A percentile compares a stretch with the other conserved stretches of the same genome.
These are phyloP conservation scores for Brassica nigra DNA, from an alignment of 345 rosid species.

Conservation along the genomic window DNA sequence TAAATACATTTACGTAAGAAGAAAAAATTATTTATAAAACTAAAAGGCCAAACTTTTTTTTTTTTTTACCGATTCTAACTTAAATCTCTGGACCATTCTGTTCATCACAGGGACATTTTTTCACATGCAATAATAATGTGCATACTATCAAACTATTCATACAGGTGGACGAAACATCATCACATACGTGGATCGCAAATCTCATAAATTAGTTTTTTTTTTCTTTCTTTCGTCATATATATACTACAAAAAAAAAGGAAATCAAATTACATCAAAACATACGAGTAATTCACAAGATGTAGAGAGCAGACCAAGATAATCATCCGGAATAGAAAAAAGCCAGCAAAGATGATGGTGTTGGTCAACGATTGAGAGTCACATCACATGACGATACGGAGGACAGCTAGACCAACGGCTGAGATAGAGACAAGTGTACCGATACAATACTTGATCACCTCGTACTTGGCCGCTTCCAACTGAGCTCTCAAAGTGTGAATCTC, in stretches of 20 bases:
- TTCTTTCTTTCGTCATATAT: neutral
- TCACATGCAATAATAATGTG: too few relatives aligned
- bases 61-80: too few relatives aligned
- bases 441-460: conserved; percentile 87
- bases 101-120: too few relatives aligned
- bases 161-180: too few relatives aligned
- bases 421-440: conserved; percentile 87
- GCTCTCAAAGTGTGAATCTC: conserved; percentile 88
- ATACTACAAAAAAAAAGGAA: neutral
- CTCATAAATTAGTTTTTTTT: neutral
- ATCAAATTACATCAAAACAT: conserved; percentile 31
- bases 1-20: too few relatives aligned
- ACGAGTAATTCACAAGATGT: conserved; percentile 18
- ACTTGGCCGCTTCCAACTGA: conserved; percentile 82
- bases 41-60: too few relatives aligned
- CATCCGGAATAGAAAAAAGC: conserved; percentile 26
- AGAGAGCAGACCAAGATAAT: conserved; percentile 27
- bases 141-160: too few relatives aligned
- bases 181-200: neutral
- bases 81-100: too few relatives aligned
- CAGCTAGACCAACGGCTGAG: conserved; percentile 88
- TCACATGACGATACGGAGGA: conserved; percentile 68
- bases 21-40: too few relatives aligned
- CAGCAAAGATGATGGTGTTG: conserved; percentile 26
- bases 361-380: conserved; percentile 48